phyloP scores from a whole-genome alignment of 2,329 filamentous ascomycete species.

The Penicillium hordei region DNA sequence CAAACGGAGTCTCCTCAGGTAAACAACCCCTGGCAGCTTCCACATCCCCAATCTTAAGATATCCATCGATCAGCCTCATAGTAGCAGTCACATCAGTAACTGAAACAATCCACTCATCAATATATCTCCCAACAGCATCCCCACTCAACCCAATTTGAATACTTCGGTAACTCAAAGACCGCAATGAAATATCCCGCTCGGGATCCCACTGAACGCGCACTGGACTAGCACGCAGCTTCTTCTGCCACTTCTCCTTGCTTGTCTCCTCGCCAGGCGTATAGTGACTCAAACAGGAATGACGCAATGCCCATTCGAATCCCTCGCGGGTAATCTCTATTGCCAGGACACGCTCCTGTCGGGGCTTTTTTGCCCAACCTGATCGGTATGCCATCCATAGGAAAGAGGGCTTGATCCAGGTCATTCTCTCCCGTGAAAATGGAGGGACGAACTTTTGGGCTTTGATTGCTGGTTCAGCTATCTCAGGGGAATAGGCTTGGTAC shows the following conservation, averaged over 20 bases:
- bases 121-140: slow-evolving; percentile 48
- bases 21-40: slow-evolving; percentile 25
- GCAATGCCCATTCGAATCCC: slow-evolving; percentile 52
- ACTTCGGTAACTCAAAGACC: slow-evolving; percentile 52
- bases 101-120: slow-evolving; percentile 52
- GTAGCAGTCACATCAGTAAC: slow-evolving; percentile 61
- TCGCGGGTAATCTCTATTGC: slow-evolving; percentile 56
- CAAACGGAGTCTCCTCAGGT: slow-evolving; percentile 15
- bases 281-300: slow-evolving; percentile 34
- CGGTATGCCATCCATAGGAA: slow-evolving; percentile 67
- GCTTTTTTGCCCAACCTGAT: slow-evolving; percentile 59
- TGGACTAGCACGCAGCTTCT: slow-evolving; percentile 18
- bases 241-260: slow-evolving; percentile 21
- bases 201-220: slow-evolving; percentile 67
- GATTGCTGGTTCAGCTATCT: slow-evolving; percentile 57
- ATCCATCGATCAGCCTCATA: slow-evolving; percentile 51
- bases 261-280: slow-evolving; percentile 11
- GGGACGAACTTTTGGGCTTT: slow-evolving; percentile 52
- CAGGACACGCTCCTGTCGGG: slow-evolving; percentile 56
- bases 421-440: slow-evolving; percentile 54
- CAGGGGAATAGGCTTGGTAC: slow-evolving; percentile 60
- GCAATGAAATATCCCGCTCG: slow-evolving; percentile 52
- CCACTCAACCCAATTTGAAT: slow-evolving; percentile 63
- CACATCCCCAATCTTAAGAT: slow-evolving; percentile 45
- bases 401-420: slow-evolving; percentile 66